A percentile compares a stretch with the other conserved stretches of the same genome.
Evolutionary conservation across 1,139 yeast species (phyloP).

Genomic region (Kodamaea derodonti): DNA sequence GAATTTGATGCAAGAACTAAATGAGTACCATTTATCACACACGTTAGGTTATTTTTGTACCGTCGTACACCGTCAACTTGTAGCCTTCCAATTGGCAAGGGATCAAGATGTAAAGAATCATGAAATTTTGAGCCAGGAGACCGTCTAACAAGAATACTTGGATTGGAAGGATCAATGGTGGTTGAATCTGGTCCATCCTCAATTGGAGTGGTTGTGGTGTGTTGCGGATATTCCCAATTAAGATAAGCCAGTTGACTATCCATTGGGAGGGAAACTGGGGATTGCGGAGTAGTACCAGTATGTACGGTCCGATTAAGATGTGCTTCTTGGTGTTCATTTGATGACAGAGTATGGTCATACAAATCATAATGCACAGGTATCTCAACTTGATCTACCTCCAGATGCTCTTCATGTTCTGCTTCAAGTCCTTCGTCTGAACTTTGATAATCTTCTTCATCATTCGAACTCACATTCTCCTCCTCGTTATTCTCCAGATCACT

Average conservation of each 20-base stretch:
- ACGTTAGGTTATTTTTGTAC: conserved; percentile 33
- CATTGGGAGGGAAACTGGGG: conserved; percentile 15
- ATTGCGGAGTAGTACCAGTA: neutral
- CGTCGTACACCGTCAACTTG: conserved; percentile 20
- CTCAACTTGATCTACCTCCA: too few relatives aligned
- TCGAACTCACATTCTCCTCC: neutral
- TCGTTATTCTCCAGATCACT: neutral
- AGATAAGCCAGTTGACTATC: conserved; percentile 22
- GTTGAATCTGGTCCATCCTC: conserved; percentile 17
- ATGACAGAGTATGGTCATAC: too few relatives aligned
- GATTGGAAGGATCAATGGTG: conserved; percentile 16
- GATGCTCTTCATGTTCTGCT: too few relatives aligned
- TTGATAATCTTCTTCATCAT: neutral
- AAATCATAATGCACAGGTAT: too few relatives aligned
- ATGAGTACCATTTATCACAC: conserved; percentile 7
- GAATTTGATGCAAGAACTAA: conserved; percentile 29
- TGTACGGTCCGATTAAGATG: too few relatives aligned
- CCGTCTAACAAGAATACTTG: conserved; percentile 19
- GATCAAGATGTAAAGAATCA: conserved; percentile 23
- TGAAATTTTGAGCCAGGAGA: conserved; percentile 33
- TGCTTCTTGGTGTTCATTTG: too few relatives aligned
- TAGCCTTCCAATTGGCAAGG: conserved; percentile 21
- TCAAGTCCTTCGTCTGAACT: too few relatives aligned
- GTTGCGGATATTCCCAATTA: conserved; percentile 26
- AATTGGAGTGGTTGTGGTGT: too few relatives aligned